Conservation (phyloP, 495 filamentous ascomycete genomes). For the Letharia lupina region DNA sequence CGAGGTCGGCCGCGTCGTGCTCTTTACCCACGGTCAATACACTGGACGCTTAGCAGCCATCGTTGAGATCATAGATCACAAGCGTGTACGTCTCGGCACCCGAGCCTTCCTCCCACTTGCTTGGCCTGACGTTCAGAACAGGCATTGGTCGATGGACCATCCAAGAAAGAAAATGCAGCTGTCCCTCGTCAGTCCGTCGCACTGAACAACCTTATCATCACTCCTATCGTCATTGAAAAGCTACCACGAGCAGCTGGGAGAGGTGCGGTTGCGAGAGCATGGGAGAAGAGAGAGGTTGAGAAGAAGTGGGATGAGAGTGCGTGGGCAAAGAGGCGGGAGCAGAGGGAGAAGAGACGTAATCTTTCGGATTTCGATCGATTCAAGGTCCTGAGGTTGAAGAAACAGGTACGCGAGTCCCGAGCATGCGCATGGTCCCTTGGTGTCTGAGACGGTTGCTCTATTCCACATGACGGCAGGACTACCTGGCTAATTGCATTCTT, state of each 20-base stretch:
- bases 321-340: constrained; percentile 83
- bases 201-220: constrained; percentile 76
- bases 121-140: constrained; percentile 33
- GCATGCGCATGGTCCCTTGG: neutral
- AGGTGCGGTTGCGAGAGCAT: constrained; percentile 69
- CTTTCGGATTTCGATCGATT: constrained; percentile 98
- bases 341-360: constrained; percentile 73
- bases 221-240: constrained; percentile 79
- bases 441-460: neutral
- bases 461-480: neutral
- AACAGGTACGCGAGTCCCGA: constrained; percentile 59
- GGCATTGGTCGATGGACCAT: constrained; percentile 93
- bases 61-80: constrained; percentile 99
- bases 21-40: constrained; percentile 70
- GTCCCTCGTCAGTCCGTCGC: constrained; percentile 77
- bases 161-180: constrained; percentile 59
- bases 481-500: constrained; percentile 22
- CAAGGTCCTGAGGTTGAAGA: constrained; percentile 96
- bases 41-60: constrained; percentile 81
- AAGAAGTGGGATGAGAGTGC: constrained; percentile 78
- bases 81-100: constrained; percentile 71
- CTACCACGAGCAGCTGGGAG: constrained; percentile 80
- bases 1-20: constrained; percentile 92
- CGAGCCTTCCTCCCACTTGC: neutral
- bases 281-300: constrained; percentile 83